Evolutionary conservation across 495 filamentous ascomycete genomes (phyloP).

Genomic region (Tuber brumale): DNA sequence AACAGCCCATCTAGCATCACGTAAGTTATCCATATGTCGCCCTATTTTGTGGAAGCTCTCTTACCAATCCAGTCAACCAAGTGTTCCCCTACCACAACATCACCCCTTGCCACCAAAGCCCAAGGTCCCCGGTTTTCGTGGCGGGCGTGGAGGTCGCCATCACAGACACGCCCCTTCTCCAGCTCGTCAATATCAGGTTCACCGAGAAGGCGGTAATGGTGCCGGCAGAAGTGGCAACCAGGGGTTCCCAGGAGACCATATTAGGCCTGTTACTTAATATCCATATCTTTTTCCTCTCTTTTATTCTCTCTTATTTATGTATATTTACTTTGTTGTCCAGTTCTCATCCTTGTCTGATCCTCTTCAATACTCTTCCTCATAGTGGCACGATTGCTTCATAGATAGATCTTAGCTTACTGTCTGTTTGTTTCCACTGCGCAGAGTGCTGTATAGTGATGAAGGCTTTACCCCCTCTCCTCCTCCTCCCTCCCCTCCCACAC

Average conservation of each 20-base stretch:
- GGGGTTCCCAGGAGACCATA: neutral
- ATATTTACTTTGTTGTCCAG: neutral
- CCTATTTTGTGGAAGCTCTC: neutral
- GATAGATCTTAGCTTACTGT: constrained; percentile 3
- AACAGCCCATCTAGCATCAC: neutral
- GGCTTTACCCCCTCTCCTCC: neutral
- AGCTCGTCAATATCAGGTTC: neutral
- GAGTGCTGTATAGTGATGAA: neutral
- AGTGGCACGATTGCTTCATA: constrained; percentile 1
- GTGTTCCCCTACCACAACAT: neutral
- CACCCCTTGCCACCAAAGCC: neutral
- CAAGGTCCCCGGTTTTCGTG: neutral
- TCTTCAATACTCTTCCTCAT: neutral
- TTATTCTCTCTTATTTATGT: neutral
- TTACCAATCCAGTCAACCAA: neutral
- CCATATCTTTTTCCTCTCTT: neutral
- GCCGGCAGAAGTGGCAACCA: neutral
- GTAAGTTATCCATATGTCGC: neutral
- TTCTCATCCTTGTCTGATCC: neutral
- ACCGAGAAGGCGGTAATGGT: neutral
- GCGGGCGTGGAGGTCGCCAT: constrained; percentile 1
- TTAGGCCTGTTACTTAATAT: neutral
- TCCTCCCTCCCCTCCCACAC: neutral
- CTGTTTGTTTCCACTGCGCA: neutral
- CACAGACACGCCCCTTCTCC: neutral